Evolutionary conservation across 2,329 filamentous ascomycete species (phyloP), one percentile per base, ranked within the genome.

Genomic region (Xylariaceae sp.): DNA sequence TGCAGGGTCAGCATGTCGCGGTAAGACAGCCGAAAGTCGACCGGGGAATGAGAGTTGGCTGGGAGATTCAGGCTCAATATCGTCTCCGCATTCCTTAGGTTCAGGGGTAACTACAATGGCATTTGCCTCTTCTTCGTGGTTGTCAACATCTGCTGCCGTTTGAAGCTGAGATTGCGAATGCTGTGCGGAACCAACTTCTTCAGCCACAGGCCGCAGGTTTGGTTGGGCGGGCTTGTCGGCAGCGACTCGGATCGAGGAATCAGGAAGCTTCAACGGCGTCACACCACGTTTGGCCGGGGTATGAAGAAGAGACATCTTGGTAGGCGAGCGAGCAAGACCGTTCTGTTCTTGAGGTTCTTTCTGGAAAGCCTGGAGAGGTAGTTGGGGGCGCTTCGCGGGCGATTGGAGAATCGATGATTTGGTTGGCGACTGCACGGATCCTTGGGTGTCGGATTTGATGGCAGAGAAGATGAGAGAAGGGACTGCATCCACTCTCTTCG

Each of bases 391-490:
- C 55, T 78, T 79, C 1, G 75, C 73, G 3, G 75, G 75, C 7
- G 79, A 80, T 37, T 74, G 71, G 5, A 80, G 63, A 38, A 76
- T 63, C 0, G 75, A 73, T 3, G 64, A 57, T 59, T 76, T 78
- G 45, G 72, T 66, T 1, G 70, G 69, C 3, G 72, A 72, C 34
- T 71, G 67, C n/a, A n/a, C n/a, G 2, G 71, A 67, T 36, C 47
- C 36, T 44, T 62, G 46, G 40, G 57, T 45, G 35, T 60, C 44
- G 38, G 61, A 52, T 37, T 57, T 49, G 16, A 53, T 22, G 55
- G 63, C 47, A 47, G 57, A 44, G 43, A 63, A 50, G 50, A 58
- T 38, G 55, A 64, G 48, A 23, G 62, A 46, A 22, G 59, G 49
- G 46, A 64, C 36, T 1, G 62, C 63, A 0, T 77, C 89, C 36